phyloP scores from a whole-genome alignment of 768 basidiomycete species.

The Botryobasidium botryosum region DNA sequence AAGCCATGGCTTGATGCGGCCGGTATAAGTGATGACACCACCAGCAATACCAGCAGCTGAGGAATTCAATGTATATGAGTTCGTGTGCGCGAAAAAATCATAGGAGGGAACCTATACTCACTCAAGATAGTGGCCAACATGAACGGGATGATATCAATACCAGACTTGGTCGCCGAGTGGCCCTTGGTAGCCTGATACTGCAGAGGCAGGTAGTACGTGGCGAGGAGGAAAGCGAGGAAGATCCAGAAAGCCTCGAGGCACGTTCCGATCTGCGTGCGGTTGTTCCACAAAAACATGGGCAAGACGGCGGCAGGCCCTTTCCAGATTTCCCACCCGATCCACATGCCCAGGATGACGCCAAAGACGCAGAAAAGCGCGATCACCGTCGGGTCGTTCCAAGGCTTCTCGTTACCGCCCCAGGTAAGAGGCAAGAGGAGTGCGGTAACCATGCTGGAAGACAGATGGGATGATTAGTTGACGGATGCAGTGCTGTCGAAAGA shows the following conservation, averaged over 20 bases:
- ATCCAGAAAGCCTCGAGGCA: conserved; percentile 11
- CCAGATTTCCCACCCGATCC: not conserved
- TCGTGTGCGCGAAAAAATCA: too few relatives aligned
- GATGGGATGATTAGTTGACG: not conserved
- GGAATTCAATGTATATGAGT: too few relatives aligned
- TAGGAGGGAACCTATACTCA: too few relatives aligned
- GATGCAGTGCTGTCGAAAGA: not conserved
- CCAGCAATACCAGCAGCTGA: conserved; percentile 18
- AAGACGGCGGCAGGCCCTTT: conserved; percentile 21
- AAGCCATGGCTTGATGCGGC: conserved; percentile 19
- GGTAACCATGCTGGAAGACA: conserved; percentile 19
- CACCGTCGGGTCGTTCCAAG: conserved; percentile 22
- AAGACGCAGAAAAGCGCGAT: conserved; percentile 19
- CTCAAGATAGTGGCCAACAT: conserved; percentile 11
- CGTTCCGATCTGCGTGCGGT: conserved; percentile 18
- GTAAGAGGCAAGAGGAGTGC: conserved; percentile 26
- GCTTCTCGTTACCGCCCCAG: conserved; percentile 26
- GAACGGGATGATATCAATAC: conserved; percentile 22
- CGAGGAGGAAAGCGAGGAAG: conserved; percentile 5
- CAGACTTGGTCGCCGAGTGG: conserved; percentile 18
- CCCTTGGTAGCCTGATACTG: conserved; percentile 11
- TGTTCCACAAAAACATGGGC: conserved; percentile 19
- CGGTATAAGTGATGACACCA: conserved; percentile 15
- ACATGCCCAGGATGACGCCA: conserved; percentile 15
- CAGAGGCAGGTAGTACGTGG: conserved; percentile 12